Conservation (phyloP, 768 basidiomycete genomes). For the Xerocomellus amylosporus region DNA sequence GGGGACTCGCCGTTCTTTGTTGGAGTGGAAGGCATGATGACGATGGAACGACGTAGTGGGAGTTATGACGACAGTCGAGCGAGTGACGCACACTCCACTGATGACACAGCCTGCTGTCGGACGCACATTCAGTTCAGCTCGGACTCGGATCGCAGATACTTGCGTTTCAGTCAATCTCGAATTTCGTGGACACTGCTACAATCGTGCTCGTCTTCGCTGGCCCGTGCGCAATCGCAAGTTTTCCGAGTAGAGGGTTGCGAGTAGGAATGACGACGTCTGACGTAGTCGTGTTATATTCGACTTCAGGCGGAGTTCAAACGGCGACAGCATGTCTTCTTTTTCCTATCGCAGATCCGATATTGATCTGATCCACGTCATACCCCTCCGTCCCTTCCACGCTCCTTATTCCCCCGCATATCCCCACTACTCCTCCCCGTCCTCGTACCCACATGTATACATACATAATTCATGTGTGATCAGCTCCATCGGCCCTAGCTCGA, state of each 20-base stretch:
- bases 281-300: constrained; percentile 43
- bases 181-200: neutral
- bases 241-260: constrained; percentile 33
- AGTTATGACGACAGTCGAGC: constrained; percentile 26
- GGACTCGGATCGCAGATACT: constrained; percentile 20
- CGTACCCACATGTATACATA: neutral
- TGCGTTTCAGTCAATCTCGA: constrained; percentile 19
- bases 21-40: constrained; percentile 31
- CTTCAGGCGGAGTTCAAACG: constrained; percentile 42
- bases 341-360: constrained; percentile 36
- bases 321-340: constrained; percentile 5
- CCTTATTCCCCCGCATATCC: constrained; percentile 19
- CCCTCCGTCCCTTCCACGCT: constrained; percentile 10
- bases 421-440: neutral
- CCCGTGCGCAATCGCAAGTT: constrained; percentile 31
- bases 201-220: constrained; percentile 22
- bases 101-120: constrained; percentile 22
- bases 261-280: constrained; percentile 42
- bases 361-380: constrained; percentile 36
- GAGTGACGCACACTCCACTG: constrained; percentile 17
- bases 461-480: neutral
- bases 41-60: constrained; percentile 2
- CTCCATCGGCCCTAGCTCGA: constrained; percentile 1
- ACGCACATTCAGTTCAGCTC: constrained; percentile 18
- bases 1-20: constrained; percentile 38